Evolutionary conservation across 192 early-diverging fungal species (phyloP), one percentile per base, ranked within the genome.

Genomic region (Fimicolochytrium jonesii): DNA sequence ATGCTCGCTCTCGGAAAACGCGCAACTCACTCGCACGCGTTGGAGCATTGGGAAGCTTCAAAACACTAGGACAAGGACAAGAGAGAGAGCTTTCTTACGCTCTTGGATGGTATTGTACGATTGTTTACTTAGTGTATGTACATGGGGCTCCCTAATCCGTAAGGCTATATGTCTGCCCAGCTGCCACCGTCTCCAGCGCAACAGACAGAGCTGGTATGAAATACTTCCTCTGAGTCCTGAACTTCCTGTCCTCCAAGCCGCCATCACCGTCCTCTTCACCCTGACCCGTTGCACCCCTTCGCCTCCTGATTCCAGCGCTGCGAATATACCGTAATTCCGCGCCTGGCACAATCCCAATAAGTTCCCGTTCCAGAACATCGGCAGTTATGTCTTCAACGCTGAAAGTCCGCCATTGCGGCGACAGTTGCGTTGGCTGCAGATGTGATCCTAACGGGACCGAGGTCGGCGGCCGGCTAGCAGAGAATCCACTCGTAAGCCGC

Each of bases 301-400:
- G 48, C 3, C 48, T 20, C 5, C 48, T 26, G 26, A 50, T 50
- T 15, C 48, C 48, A 50, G 48, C 71, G n/a, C 23, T 35, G 0
- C 71, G 59, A 46, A 73, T 73, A 30, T 73, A 73, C 0, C 46
- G 37, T 23, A 73, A 37, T 31, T 73, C 71, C 4, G 28, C 64
- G 6, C 30, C 31, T 11, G 59, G 39, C 18, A 59, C 54, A 17
- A 50, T 51, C 7, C 53, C 59, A 31, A 51, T 45, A 20, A 66
- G 48, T 11, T 71, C 69, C 5, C 63, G 35, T 47, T 56, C 56
- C 44, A 62, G 54, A 17, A 29, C 22, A 10, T 53, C 61, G 7
- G 22, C 20, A 4, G 49, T 48, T 28, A 50, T 20, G 20, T 54
- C 41, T 34, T 26, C 51, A 3, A 59, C 53, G 41, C 20, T 34